A percentile compares a stretch with the other conserved stretches of the same genome.
phyloP scores from a whole-genome alignment of 176 grass and related monocot species.

The Oryza punctata region DNA sequence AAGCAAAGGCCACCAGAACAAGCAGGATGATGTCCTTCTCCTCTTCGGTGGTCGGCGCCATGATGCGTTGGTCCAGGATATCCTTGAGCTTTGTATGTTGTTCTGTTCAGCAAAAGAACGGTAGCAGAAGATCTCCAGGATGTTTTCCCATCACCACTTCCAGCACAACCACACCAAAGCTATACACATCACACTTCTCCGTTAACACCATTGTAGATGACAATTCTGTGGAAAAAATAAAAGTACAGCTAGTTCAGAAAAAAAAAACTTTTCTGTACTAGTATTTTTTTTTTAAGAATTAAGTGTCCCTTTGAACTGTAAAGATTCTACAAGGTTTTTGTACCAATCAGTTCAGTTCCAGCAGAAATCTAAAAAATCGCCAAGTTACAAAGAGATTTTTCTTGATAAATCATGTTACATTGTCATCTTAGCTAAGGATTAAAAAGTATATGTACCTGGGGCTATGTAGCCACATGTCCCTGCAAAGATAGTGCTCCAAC shows the following conservation, averaged over 20 bases:
- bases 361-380: no score
- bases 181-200: conserved; percentile 33
- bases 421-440: no score
- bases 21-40: conserved; percentile 13
- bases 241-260: background rate
- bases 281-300: no score
- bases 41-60: background rate
- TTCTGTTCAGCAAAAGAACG: conserved; percentile 39
- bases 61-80: background rate
- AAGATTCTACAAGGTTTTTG: background rate
- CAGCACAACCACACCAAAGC: conserved; percentile 20
- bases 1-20: conserved; percentile 24
- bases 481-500: conserved; percentile 37
- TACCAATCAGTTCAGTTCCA: background rate
- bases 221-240: no score
- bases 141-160: conserved; percentile 41
- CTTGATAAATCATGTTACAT: no score
- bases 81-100: background rate
- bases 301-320: no score
- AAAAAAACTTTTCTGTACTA: no score
- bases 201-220: conserved; percentile 5
- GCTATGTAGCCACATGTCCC: conserved; percentile 46
- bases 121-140: conserved; percentile 16
- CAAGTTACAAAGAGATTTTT: no score
- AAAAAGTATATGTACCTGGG: conserved; percentile 5